These are phyloP conservation scores for Oryza meridionalis DNA, from an alignment of 176 grass and related monocot species.

Conservation along the genomic window DNA sequence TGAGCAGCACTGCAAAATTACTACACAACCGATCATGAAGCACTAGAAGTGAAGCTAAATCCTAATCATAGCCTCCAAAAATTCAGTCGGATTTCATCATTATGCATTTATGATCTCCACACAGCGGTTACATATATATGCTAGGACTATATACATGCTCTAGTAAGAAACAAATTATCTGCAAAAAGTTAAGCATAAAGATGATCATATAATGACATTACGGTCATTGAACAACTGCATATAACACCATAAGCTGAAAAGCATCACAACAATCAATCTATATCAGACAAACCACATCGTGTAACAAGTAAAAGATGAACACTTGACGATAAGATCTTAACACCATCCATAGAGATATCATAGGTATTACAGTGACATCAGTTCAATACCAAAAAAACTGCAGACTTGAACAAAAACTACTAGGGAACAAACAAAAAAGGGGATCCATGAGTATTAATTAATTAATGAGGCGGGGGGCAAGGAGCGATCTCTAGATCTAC, in stretches of 20 bases:
- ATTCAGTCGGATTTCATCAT: neutral
- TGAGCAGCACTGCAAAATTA: too few species aligned
- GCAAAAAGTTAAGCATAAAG: neutral
- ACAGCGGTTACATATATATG: neutral
- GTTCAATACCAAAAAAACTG: slow-evolving; percentile 22
- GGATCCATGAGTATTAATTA: neutral
- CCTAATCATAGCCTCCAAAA: neutral
- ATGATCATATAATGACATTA: neutral
- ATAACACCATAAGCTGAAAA: neutral
- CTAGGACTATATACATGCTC: neutral
- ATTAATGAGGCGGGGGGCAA: neutral
- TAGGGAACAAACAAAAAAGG: neutral
- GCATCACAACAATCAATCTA: neutral
- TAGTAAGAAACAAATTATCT: neutral
- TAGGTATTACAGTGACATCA: slow-evolving; percentile 12
- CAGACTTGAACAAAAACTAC: slow-evolving; percentile 6
- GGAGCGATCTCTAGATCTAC: slow-evolving; percentile 51
- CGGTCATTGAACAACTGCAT: neutral
- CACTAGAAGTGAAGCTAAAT: neutral
- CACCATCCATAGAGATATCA: slow-evolving; percentile 24
- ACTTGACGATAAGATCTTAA: neutral
- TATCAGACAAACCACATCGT: neutral
- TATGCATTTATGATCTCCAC: neutral
- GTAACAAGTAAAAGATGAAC: neutral
- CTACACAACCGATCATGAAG: neutral